Evolutionary conservation across 2,329 filamentous ascomycete species (phyloP).

Genomic region (Botrytis fragariae): DNA sequence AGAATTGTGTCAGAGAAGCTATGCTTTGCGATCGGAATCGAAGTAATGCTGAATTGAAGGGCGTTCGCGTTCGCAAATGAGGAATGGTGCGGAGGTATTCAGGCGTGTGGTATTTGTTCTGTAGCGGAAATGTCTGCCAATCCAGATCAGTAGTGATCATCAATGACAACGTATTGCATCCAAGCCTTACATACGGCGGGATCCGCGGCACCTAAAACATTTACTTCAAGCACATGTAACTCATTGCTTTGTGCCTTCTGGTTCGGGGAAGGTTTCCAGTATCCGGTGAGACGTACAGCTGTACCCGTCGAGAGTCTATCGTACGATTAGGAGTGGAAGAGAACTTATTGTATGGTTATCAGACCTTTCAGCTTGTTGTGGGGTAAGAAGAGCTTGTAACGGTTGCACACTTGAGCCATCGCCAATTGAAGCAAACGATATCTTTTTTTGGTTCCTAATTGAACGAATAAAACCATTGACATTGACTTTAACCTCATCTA

Average conservation of each 20-base stretch:
- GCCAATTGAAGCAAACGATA: conserved; percentile 78
- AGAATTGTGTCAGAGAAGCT: conserved; percentile 70
- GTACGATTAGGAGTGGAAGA: conserved; percentile 18
- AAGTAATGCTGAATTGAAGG: conserved; percentile 75
- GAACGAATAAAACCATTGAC: conserved; percentile 81
- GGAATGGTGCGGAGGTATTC: conserved; percentile 87
- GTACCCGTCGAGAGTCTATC: conserved; percentile 75
- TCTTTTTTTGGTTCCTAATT: conserved; percentile 79
- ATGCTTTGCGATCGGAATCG: conserved; percentile 81
- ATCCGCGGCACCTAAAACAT: conserved; percentile 74
- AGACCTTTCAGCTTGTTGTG: conserved; percentile 31
- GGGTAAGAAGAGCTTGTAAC: conserved; percentile 55
- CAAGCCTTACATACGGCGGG: conserved; percentile 60
- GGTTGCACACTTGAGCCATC: conserved; percentile 81
- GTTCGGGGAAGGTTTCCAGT: conserved; percentile 68
- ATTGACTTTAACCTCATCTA: conserved; percentile 54
- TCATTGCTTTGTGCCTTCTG: conserved; percentile 74
- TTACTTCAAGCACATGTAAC: conserved; percentile 68
- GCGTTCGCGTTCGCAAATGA: conserved; percentile 79
- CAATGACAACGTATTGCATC: background rate
- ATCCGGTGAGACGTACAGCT: conserved; percentile 73
- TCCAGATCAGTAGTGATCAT: conserved; percentile 25
- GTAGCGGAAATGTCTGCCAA: conserved; percentile 78
- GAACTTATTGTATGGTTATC: conserved; percentile 18
- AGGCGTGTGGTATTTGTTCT: conserved; percentile 91